Evolutionary conservation across 2,329 filamentous ascomycete species (phyloP), one percentile per base, ranked within the genome.

Genomic region (Cercospora sp.): DNA sequence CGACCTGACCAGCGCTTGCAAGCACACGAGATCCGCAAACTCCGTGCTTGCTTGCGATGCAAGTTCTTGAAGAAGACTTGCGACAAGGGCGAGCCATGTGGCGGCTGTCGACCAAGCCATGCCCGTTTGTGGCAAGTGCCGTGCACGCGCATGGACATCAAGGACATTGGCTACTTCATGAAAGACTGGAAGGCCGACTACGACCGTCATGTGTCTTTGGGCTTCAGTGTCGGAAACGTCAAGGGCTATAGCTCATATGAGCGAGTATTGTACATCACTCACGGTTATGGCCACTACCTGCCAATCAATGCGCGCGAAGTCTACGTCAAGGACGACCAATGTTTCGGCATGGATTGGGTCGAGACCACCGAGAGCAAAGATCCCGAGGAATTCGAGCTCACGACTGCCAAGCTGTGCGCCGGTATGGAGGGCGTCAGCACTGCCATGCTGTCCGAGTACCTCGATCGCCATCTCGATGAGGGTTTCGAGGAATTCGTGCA

Each of bases 21-120:
- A 81, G 94, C 94, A 28, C 95, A 94, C 76, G 94, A 98, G 82
- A 98, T 98, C 78, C 89, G 94, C 79, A 98, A 98, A 82, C 85
- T 97, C 75, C 88, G 94, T 77, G 94, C 94, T 59, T 98, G 94
- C 80, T 84, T 98, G 75, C 90, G 94, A 73, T 98, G 94, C 88
- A 97, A 97, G 83, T 98, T 97, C 84, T 86, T 98, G 79, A 98
- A 98, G 87, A 98, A 98, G 87, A 97, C 94, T 60, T 98, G 94
- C 78, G 94, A 98, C 81, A 97, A 96, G 84, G 94, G 94, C 71
- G 94, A 97, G 83, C 94, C 94, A 67, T 98, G 94, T 81, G 91
- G 90, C 75, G 94, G 94, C 59, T 98, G 94, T 84, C 92, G 97
- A 83, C 94, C 94, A 61, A 97, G 94, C 20, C 94, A 98, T 80